phyloP scores from a whole-genome alignment of 129 eudicot species.

The Silybum marianum region DNA sequence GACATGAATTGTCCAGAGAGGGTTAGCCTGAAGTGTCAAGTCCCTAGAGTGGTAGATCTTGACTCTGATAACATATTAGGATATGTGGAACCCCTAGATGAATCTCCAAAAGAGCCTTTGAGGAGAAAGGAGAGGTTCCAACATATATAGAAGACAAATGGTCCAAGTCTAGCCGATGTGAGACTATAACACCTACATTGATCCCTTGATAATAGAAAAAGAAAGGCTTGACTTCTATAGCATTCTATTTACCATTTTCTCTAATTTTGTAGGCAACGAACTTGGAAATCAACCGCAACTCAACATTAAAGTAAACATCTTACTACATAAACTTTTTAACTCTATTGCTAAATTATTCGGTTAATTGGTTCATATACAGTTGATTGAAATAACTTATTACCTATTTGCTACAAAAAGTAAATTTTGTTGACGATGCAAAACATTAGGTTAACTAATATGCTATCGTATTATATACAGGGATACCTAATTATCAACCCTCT shows the following conservation, averaged over 20 bases:
- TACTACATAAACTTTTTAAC: neutral
- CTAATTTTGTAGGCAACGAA: conserved; percentile 24
- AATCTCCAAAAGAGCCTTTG: too few relatives aligned
- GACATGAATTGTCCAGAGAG: too few relatives aligned
- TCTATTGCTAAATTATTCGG: neutral
- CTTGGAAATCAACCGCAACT: conserved; percentile 25
- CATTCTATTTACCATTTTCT: neutral
- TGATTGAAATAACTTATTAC: neutral
- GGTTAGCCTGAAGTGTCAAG: too few relatives aligned
- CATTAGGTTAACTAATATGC: neutral
- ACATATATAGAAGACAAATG: too few relatives aligned
- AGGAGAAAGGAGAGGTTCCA: too few relatives aligned
- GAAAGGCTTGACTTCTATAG: neutral
- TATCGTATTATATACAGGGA: conserved; percentile 17
- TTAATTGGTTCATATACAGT: neutral
- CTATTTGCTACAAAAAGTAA: neutral
- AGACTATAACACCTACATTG: too few relatives aligned
- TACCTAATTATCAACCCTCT: conserved; percentile 27
- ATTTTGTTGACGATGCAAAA: neutral
- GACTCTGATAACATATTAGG: too few relatives aligned
- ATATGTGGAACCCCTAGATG: too few relatives aligned
- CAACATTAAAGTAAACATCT: conserved; percentile 29
- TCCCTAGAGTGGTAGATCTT: too few relatives aligned
- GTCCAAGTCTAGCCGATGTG: too few relatives aligned
- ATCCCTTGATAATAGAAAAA: neutral